phyloP scores from a whole-genome alignment of 1,139 yeast species.

The Yamadazyma epiphylla region DNA sequence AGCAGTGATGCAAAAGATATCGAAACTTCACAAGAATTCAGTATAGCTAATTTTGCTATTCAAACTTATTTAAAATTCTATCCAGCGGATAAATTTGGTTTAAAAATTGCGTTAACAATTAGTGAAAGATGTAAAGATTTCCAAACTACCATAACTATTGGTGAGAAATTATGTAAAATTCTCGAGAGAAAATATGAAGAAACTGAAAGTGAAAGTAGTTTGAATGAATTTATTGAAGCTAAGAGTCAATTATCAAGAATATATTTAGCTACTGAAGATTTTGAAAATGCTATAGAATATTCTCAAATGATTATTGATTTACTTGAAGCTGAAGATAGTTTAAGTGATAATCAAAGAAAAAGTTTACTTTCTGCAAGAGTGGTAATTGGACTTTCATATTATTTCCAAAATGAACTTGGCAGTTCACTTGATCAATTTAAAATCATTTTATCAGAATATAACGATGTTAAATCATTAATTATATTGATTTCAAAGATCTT shows the following conservation, averaged over 20 bases:
- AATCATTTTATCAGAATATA: constrained; percentile 44
- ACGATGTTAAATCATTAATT: constrained; percentile 58
- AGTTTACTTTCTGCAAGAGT: constrained; percentile 56
- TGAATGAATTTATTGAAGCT: constrained; percentile 53
- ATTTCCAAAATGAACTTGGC: constrained; percentile 59
- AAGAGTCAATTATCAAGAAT: constrained; percentile 72
- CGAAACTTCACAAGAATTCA: constrained; percentile 59
- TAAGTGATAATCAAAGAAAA: constrained; percentile 9
- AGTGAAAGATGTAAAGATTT: constrained; percentile 72
- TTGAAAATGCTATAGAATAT: constrained; percentile 54
- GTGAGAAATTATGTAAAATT: constrained; percentile 41
- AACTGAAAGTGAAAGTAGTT: constrained; percentile 43
- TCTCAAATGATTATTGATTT: constrained; percentile 58
- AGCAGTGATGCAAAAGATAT: constrained; percentile 48
- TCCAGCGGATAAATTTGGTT: constrained; percentile 63
- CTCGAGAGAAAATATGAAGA: constrained; percentile 60
- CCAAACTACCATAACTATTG: constrained; percentile 47
- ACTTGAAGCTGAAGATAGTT: constrained; percentile 31
- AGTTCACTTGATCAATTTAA: constrained; percentile 66
- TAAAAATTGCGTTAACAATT: constrained; percentile 53
- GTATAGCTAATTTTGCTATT: constrained; percentile 70
- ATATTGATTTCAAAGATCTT: constrained; percentile 74
- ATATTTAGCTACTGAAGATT: constrained; percentile 56
- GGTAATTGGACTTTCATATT: constrained; percentile 66
- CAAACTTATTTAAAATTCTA: constrained; percentile 63